Evolutionary conservation across 192 early-diverging fungal species (phyloP), one percentile per base, ranked within the genome.

Genomic region (Paraglomus brasilianum): DNA sequence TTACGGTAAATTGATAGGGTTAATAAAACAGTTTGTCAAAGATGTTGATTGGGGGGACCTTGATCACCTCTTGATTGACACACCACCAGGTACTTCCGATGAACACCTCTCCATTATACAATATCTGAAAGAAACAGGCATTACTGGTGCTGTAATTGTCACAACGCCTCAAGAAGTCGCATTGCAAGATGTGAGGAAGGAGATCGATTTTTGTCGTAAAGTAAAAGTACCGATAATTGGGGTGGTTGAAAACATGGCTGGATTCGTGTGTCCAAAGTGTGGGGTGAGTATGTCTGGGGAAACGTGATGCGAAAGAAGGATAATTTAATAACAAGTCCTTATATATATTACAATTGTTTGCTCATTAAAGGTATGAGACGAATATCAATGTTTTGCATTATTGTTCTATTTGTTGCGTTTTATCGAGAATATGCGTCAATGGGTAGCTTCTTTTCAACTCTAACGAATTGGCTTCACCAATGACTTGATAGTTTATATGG

Each of bases 161-260:
- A 96, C 95, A 5, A 98, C 96, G 13, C 96, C 95, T n/a, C 95
- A 96, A 75, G 93, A 92, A 53, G 87, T 93, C 0, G 86, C 89
- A 0, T 61, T 92, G 60, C 79, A 89, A 36, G 97, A 99, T 80
- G 97, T 99, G n/a, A 86, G 95, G 56, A 97, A 95, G 80, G 97
- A 99, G 79, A 87, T 98, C 69, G 94, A 89, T 77, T 99, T 99
- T 74, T 99, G 97, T 77, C 75, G 80, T 40, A 95, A 97, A 72
- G 93, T 95, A 59, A 88, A 87, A 44, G 78, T 99, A 56, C 88
- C 88, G 2, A 87, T 99, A 45, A 80, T 98, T 17, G 97, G 97
- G 0, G 81, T 99, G 7, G 88, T 99, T 5, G 97, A 99, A 74
- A 98, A 98, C 74, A 97, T 99, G 97, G 89, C 88, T 62, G 97